These are phyloP conservation scores for Beauveria asiatica DNA, from an alignment of 2,329 filamentous ascomycete genomes.

Conservation along the genomic window DNA sequence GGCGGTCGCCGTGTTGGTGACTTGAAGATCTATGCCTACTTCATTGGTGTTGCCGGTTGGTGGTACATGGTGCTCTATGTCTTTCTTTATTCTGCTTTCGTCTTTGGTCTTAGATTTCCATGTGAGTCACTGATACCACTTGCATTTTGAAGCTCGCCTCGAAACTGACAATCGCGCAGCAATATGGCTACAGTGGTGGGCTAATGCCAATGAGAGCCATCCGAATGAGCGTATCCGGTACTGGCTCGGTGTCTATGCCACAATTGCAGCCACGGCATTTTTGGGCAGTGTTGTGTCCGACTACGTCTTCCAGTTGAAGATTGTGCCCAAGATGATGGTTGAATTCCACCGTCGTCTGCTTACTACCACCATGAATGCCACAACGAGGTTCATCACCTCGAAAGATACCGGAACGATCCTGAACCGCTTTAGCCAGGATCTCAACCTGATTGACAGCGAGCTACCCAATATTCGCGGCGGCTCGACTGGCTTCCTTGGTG, in stretches of 20 bases:
- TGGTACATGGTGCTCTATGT: conserved; percentile 14
- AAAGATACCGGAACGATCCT: conserved; percentile 28
- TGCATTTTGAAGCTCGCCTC: neutral
- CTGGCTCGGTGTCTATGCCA: conserved; percentile 17
- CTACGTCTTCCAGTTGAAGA: conserved; percentile 15
- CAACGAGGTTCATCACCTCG: conserved; percentile 27
- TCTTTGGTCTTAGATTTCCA: conserved; percentile 17
- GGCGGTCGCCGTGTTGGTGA: conserved; percentile 13
- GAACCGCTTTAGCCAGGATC: conserved; percentile 33
- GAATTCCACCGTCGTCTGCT: conserved; percentile 19
- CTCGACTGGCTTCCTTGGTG: conserved; percentile 22
- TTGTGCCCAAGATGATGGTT: conserved; percentile 21
- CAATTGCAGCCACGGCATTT: conserved; percentile 13
- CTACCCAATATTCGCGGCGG: conserved; percentile 24
- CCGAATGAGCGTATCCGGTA: conserved; percentile 17
- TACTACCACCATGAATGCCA: conserved; percentile 23
- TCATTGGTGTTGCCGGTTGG: conserved; percentile 15
- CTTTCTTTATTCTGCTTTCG: conserved; percentile 14
- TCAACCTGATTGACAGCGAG: conserved; percentile 29
- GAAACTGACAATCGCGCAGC: conserved; percentile 11
- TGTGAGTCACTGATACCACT: conserved; percentile 8
- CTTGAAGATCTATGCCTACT: conserved; percentile 15
- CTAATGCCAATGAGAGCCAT: conserved; percentile 15
- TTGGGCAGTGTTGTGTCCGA: conserved; percentile 12
- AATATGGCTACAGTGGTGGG: conserved; percentile 21